Evolutionary conservation across 495 filamentous ascomycete species (phyloP).

Genomic region (Aspergillus steynii): DNA sequence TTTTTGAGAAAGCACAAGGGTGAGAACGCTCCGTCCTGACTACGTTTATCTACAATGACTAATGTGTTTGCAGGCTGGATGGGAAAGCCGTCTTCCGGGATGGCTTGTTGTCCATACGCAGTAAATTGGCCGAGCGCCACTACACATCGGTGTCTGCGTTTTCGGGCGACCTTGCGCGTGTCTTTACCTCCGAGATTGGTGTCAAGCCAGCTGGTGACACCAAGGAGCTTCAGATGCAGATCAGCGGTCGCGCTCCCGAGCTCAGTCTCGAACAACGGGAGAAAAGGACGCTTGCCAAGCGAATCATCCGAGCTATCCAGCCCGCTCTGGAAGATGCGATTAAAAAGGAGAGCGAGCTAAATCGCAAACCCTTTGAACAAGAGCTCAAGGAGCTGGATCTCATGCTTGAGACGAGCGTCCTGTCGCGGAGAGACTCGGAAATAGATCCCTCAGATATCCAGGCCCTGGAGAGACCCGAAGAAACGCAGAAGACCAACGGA

Average conservation of each 20-base stretch:
- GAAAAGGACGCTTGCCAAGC: constrained; percentile 70
- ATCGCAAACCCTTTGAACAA: constrained; percentile 64
- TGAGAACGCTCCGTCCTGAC: constrained; percentile 44
- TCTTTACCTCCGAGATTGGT: constrained; percentile 68
- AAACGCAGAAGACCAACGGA: constrained; percentile 12
- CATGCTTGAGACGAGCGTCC: constrained; percentile 63
- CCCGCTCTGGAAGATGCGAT: constrained; percentile 73
- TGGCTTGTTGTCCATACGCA: constrained; percentile 62
- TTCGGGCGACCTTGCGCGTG: constrained; percentile 66
- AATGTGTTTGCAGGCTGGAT: constrained; percentile 64
- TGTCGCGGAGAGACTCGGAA: constrained; percentile 44
- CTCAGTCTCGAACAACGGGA: constrained; percentile 66
- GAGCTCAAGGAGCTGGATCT: constrained; percentile 71
- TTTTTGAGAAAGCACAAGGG: constrained; percentile 76
- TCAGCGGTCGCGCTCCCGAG: constrained; percentile 52
- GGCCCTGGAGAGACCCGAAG: constrained; percentile 18
- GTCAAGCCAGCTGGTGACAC: constrained; percentile 53
- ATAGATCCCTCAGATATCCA: constrained; percentile 33
- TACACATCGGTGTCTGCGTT: constrained; percentile 78
- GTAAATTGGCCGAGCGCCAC: constrained; percentile 65
- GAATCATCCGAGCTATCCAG: constrained; percentile 80
- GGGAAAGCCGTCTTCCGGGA: constrained; percentile 66
- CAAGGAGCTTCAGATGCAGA: constrained; percentile 52
- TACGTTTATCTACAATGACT: background rate
- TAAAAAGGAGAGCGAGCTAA: constrained; percentile 76